These are phyloP conservation scores for Coniferiporia sulphurascens DNA, from an alignment of 1,284 basidiomycete species.

Conservation along the genomic window DNA sequence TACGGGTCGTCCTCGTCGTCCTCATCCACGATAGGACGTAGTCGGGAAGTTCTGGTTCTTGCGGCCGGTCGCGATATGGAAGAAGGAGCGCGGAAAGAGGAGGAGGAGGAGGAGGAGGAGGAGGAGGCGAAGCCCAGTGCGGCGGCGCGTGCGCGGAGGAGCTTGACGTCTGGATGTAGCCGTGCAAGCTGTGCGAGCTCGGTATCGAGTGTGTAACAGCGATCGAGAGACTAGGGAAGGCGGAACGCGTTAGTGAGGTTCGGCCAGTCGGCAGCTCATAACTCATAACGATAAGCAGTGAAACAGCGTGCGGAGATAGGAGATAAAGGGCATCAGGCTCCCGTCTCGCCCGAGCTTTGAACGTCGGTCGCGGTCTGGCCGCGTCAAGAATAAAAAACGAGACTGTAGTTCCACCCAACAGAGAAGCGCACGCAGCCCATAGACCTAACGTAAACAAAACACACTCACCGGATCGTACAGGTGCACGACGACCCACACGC, in stretches of 20 bases:
- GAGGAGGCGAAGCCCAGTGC: constrained; percentile 70
- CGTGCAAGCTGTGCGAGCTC: constrained; percentile 67
- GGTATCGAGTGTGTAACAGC: constrained; percentile 69
- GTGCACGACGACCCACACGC: constrained; percentile 77
- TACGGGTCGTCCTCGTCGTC: constrained; percentile 48
- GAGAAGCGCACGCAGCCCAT: too few relatives aligned
- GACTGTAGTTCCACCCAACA: too few relatives aligned
- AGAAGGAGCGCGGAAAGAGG: constrained; percentile 21
- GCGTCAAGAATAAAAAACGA: too few relatives aligned
- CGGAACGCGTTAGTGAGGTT: background rate
- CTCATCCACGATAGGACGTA: constrained; percentile 25
- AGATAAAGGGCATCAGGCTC: too few relatives aligned
- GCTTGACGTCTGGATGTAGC: constrained; percentile 67
- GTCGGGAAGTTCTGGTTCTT: constrained; percentile 22
- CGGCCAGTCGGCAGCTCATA: too few relatives aligned
- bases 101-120: constrained; percentile 36
- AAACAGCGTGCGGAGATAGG: too few relatives aligned
- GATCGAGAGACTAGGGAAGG: constrained; percentile 54
- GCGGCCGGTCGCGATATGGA: constrained; percentile 19
- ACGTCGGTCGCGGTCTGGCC: too few relatives aligned
- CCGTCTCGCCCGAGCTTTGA: too few relatives aligned
- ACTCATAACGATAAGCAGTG: too few relatives aligned
- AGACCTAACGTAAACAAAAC: background rate
- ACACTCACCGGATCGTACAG: constrained; percentile 72
- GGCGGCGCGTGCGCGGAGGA: constrained; percentile 69